Percentiles rank a stretch among this genome's conserved stretches.
Evolutionary conservation across 2,329 filamentous ascomycete species (phyloP).

Genomic region (Botrytis fragariae): DNA sequence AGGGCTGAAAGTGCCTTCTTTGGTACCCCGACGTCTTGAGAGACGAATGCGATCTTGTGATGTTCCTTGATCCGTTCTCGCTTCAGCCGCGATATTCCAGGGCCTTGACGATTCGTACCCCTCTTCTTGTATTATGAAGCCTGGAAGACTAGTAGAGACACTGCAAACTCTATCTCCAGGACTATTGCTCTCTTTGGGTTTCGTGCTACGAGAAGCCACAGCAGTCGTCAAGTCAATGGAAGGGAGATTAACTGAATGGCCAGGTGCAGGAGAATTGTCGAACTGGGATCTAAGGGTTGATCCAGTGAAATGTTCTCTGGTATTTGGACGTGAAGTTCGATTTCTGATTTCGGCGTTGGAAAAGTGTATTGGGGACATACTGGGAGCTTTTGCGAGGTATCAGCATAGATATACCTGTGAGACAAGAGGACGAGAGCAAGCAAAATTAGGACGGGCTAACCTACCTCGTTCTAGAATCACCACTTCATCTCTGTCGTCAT

Average conservation of each 20-base stretch:
- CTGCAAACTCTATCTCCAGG: background rate
- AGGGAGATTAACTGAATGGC: background rate
- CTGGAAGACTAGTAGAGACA: background rate
- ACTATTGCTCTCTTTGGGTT: background rate
- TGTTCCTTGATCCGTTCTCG: background rate
- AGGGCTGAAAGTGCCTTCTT: background rate
- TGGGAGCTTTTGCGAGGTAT: background rate
- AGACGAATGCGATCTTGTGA: too few relatives aligned
- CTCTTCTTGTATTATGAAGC: background rate
- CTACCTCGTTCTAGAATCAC: constrained; percentile 13
- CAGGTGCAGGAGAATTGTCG: background rate
- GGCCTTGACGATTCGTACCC: background rate
- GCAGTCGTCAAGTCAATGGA: background rate
- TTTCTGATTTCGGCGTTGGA: too few relatives aligned
- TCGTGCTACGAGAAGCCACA: background rate
- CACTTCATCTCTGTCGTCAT: constrained; percentile 1
- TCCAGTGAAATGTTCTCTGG: too few relatives aligned
- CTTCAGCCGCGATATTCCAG: background rate
- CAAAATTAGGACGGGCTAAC: background rate
- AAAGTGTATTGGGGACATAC: background rate
- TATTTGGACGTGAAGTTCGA: background rate
- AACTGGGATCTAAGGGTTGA: background rate
- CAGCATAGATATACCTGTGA: background rate
- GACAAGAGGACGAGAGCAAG: background rate
- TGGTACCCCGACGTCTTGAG: too few relatives aligned